Evolutionary conservation across 2,329 filamentous ascomycete genomes (phyloP).

Genomic region (Aspergillus sojae): DNA sequence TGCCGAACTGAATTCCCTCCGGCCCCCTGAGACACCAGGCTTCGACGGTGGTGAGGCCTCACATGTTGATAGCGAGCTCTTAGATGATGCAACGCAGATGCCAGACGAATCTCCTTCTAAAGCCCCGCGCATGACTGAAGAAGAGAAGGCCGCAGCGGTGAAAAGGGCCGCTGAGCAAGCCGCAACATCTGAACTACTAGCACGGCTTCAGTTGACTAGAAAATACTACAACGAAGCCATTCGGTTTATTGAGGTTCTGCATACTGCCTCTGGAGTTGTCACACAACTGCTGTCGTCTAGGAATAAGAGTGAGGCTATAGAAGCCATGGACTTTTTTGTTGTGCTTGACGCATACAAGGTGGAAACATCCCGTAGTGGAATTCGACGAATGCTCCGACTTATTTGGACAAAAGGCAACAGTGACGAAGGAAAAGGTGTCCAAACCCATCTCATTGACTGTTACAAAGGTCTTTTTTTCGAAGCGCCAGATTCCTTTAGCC

Average conservation of each 20-base stretch:
- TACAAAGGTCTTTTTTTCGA: slow-evolving; percentile 97
- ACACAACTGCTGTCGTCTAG: slow-evolving; percentile 88
- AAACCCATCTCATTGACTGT: slow-evolving; percentile 93
- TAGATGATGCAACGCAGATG: slow-evolving; percentile 86
- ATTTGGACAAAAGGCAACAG: slow-evolving; percentile 99
- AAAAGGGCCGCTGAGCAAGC: slow-evolving; percentile 84
- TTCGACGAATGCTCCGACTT: slow-evolving; percentile 90
- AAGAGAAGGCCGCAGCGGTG: slow-evolving; percentile 72
- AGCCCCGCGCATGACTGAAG: slow-evolving; percentile 71
- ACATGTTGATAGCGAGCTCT: slow-evolving; percentile 73
- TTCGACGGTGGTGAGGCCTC: slow-evolving; percentile 69
- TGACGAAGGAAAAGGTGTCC: slow-evolving; percentile 97
- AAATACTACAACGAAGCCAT: slow-evolving; percentile 93
- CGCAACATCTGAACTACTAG: slow-evolving; percentile 83
- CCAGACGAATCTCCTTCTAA: slow-evolving; percentile 68
- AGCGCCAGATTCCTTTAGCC: slow-evolving; percentile 82
- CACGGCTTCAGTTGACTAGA: slow-evolving; percentile 82
- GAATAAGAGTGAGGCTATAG: slow-evolving; percentile 98
- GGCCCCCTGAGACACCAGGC: slow-evolving; percentile 73
- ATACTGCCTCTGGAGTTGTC: slow-evolving; percentile 77
- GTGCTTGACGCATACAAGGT: slow-evolving; percentile 95
- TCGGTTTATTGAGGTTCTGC: slow-evolving; percentile 88
- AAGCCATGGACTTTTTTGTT: slow-evolving; percentile 98
- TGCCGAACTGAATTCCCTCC: slow-evolving; percentile 75
- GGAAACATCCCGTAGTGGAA: slow-evolving; percentile 87